Base-by-base conservation (phyloP, 495 filamentous ascomycete species). In the Pseudomonodictys pantanalensis region DNA sequence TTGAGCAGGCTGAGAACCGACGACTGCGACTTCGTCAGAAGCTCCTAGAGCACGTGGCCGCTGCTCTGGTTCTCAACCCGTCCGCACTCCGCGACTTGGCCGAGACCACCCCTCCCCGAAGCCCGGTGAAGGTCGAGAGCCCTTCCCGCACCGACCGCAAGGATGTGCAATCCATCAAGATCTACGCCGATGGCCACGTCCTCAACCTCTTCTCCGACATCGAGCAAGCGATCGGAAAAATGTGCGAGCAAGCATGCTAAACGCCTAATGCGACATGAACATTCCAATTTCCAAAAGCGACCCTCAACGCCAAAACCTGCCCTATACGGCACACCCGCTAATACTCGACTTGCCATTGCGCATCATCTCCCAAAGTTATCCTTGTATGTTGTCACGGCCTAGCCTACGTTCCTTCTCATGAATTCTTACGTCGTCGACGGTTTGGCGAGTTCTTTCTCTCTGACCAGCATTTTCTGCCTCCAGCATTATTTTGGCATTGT, bases 1-100 rank as follows among this genome's bases (percentile, higher is more conserved):
- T 89, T 3, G 87, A 89, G 61, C 80, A 83, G 54, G 85, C 85
- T n/a, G 87, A 90, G 73, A 87, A 89, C 65, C 76, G 86, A 61
- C 80, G 86, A 23, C 81, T 79, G 12, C 76, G 82, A 26, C 79
- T 90, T 23, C 80, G 85, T n/a, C 85, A 89, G 68, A 90, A 88
- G 75, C 76, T 90, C 2, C 78, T 90, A 2, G 86, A 90, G 69
- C 87, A 90, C 67, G 64, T 68, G 18, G 68, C 66, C 10, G 63
- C 60, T 2, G 64, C 66, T 11, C 44, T 69, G 11, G 52, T 65
- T 11, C 64, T 69, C 1, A 65, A 65, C 26, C 64, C 64, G 35
- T 15, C 60, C 12, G 48, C 54, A 4, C 18, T n/a, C 12, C 63
- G 53, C 17, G 52, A 60, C 1, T 17, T 57, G 7, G 46, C 46